Evolutionary conservation across 129 eudicot genomes (phyloP), one percentile per base, ranked within the genome.

Genomic region (Silybum marianum): DNA sequence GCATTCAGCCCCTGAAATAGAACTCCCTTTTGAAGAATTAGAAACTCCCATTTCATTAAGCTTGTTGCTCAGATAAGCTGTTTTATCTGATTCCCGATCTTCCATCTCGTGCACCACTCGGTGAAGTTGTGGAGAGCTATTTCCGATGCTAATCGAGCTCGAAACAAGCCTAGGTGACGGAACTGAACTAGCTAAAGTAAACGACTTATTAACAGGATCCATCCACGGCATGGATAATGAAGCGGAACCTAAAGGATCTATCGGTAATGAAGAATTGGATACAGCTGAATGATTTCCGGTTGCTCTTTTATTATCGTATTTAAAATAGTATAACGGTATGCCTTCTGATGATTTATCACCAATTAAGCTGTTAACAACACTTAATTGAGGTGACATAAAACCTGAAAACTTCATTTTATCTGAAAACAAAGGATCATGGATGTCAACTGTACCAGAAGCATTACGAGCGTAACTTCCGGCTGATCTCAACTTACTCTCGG

Each of bases 21-120:
- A 82, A 73, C 72, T 81, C 32, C 91, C 89, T 85, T 90, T 93
- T 21, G 73, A 48, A 32, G 97, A 67, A 71, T 85, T 86, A 18
- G 97, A 85, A 60, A 90, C 82, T 11, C 92, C 89, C 85, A 87
- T 63, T 24, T 94, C 98, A 58, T 88, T 90, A 89, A 94, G 90
- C 71, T 87, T 94, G 89, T 62, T 82, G 77, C 83, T 86, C 36
- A 88, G 71, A 81, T 77, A 83, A 48, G 90, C 74, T 66, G 93
- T 78, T 87, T 93, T 95, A 74, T 93, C 95, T 11, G 83, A 78
- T 87, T 95, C 99, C 21, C 90, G 71, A 46, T 91, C 97, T 78
- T 95, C 99, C 32, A 84, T 87, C 89, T 95, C 99, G 63, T 95
- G 99, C 71, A 95, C 99, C 67, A 95, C 98, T 86, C 99, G 84